phyloP scores from a whole-genome alignment of 495 filamentous ascomycete species.

The Choiromyces venosus region DNA sequence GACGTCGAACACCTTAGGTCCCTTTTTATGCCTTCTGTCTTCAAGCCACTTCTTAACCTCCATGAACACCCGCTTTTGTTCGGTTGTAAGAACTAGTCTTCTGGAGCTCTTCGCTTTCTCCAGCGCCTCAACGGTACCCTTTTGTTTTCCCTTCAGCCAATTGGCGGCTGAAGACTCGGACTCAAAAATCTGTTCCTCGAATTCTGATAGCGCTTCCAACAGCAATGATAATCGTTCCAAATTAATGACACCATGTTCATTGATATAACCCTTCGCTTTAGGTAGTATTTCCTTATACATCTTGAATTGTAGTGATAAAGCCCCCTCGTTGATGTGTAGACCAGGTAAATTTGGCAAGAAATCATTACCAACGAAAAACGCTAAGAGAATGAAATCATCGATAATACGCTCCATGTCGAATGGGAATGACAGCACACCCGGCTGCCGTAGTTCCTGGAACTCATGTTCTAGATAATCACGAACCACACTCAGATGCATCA shows the following conservation, averaged over 20 bases:
- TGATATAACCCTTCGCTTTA: constrained; percentile 89
- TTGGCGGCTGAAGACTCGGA: constrained; percentile 76
- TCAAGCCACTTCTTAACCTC: constrained; percentile 62
- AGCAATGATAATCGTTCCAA: constrained; percentile 69
- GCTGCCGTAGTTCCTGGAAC: constrained; percentile 83
- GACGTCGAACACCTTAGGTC: constrained; percentile 58
- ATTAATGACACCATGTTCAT: constrained; percentile 88
- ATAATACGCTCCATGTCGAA: constrained; percentile 97
- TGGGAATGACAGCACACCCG: constrained; percentile 65
- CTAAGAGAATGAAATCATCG: constrained; percentile 99
- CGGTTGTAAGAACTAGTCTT: constrained; percentile 67
- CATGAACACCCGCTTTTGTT: constrained; percentile 75
- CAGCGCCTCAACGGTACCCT: constrained; percentile 57
- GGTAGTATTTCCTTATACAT: constrained; percentile 88
- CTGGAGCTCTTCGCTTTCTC: constrained; percentile 56
- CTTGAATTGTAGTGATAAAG: constrained; percentile 91
- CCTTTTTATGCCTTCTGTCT: constrained; percentile 34
- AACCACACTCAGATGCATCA: constrained; percentile 95
- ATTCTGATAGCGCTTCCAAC: constrained; percentile 72
- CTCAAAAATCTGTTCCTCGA: constrained; percentile 89
- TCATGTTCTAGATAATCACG: constrained; percentile 95
- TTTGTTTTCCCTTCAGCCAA: constrained; percentile 84
- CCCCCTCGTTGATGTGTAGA: constrained; percentile 97
- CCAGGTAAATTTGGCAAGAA: constrained; percentile 96
- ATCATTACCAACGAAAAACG: constrained; percentile 99